phyloP scores from a whole-genome alignment of 208 protist species.

The Trypanosoma platydactyli region DNA sequence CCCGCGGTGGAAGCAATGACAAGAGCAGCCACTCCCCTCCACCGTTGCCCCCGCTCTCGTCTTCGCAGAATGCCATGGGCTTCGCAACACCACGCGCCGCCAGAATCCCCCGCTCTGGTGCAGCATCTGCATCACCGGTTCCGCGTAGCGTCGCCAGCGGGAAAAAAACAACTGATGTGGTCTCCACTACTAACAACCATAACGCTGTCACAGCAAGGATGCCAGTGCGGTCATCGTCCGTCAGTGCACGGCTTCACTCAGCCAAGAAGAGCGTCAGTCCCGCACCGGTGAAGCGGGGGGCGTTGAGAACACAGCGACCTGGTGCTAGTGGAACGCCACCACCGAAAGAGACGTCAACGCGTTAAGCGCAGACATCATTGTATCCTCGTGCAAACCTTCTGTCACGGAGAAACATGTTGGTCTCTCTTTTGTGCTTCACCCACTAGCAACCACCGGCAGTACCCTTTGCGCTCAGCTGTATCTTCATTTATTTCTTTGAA shows the following conservation, averaged over 20 bases:
- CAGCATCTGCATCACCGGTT: neutral
- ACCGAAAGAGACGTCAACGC: conserved; percentile 3
- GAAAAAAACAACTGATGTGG: neutral
- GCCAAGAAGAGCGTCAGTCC: conserved; percentile 15
- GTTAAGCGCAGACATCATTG: neutral
- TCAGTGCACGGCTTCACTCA: neutral
- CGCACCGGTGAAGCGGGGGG: conserved; percentile 7
- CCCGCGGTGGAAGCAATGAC: no score
- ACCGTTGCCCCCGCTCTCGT: neutral
- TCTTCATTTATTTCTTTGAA: no score
- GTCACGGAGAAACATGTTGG: neutral
- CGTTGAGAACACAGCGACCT: neutral
- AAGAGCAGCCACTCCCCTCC: neutral
- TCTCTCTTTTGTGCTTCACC: no score
- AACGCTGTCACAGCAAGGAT: no score
- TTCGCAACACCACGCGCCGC: conserved; percentile 3
- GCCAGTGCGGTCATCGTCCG: neutral
- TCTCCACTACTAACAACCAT: neutral
- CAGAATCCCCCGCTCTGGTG: neutral
- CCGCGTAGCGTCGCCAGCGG: neutral
- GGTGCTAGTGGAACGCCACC: neutral
- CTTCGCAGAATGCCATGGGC: neutral
- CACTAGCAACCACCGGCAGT: no score
- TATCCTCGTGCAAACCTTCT: neutral
- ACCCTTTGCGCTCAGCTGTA: no score